Percentiles rank a stretch among this genome's conserved stretches.
These are phyloP conservation scores for Inonotus hispidus DNA, from an alignment of 1,284 basidiomycete species.

Conservation along the genomic window DNA sequence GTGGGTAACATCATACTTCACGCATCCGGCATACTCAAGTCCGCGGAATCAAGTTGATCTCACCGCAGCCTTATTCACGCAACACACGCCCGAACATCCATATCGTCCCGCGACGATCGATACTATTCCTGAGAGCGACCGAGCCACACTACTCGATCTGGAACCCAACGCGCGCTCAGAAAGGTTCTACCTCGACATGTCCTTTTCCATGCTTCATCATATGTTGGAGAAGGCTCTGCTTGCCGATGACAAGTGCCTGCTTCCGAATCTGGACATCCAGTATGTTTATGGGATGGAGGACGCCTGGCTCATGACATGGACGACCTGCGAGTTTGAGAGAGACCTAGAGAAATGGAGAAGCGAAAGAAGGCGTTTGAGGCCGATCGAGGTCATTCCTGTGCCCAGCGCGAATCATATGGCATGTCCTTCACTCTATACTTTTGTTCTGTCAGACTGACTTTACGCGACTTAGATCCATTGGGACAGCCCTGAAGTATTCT, in stretches of 20 bases:
- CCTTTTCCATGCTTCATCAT: neutral
- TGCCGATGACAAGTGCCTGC: neutral
- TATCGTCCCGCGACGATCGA: constrained; percentile 1
- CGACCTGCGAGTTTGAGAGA: constrained; percentile 21
- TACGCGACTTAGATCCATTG: constrained; percentile 7
- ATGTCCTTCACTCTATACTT: constrained; percentile 2
- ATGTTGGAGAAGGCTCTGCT: constrained; percentile 1
- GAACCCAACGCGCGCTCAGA: constrained; percentile 12
- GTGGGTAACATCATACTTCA: constrained; percentile 7
- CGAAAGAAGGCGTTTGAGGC: constrained; percentile 14
- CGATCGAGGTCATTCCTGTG: constrained; percentile 21
- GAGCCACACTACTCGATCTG: neutral
- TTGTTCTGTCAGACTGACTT: neutral
- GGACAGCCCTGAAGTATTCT: constrained; percentile 3
- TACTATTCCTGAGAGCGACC: constrained; percentile 1
- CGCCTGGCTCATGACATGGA: constrained; percentile 19
- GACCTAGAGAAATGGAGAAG: constrained; percentile 15
- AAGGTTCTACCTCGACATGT: constrained; percentile 1
- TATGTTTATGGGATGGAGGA: constrained; percentile 12
- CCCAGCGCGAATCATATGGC: constrained; percentile 26
- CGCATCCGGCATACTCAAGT: neutral
- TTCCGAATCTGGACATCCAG: neutral
- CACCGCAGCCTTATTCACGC: neutral
- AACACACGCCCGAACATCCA: neutral
- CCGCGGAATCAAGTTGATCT: neutral